Percentiles rank a stretch among this genome's conserved stretches.
Evolutionary conservation across 2,329 filamentous ascomycete genomes (phyloP).

Genomic region (Hymenoscyphus fructigenus): DNA sequence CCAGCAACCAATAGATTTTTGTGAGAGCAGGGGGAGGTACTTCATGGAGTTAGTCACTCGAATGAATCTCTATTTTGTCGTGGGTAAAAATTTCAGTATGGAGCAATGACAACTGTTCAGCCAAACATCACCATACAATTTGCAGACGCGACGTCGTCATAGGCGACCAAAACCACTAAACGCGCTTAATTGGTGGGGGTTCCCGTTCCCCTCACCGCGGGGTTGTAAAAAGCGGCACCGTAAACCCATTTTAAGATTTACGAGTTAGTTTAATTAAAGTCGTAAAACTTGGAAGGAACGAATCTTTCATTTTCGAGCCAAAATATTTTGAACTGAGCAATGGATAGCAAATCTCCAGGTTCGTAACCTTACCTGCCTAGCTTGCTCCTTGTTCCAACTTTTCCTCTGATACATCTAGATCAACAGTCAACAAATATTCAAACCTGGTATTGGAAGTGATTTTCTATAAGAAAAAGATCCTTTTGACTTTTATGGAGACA

Average conservation of each 20-base stretch:
- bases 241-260: no score
- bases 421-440: neutral
- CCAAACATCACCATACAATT: neutral
- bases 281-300: no score
- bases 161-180: conserved; percentile 15
- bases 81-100: neutral
- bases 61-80: neutral
- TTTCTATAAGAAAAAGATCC: neutral
- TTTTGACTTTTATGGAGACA: neutral
- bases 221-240: neutral
- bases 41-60: conserved; percentile 15
- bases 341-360: no score
- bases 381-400: no score
- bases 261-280: no score
- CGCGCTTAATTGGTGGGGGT: conserved; percentile 3
- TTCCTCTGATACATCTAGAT: no score
- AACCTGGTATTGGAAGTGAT: neutral
- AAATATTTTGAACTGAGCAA: no score
- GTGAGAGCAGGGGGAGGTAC: conserved; percentile 10
- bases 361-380: no score
- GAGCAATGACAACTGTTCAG: neutral
- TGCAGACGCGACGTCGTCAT: conserved; percentile 16
- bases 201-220: neutral
- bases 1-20: neutral
- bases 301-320: no score